Percentiles rank a stretch among this genome's conserved stretches.
Evolutionary conservation across 225 moss, liverwort and hornwort genomes (phyloP).

Genomic region (Bryum argenteum): DNA sequence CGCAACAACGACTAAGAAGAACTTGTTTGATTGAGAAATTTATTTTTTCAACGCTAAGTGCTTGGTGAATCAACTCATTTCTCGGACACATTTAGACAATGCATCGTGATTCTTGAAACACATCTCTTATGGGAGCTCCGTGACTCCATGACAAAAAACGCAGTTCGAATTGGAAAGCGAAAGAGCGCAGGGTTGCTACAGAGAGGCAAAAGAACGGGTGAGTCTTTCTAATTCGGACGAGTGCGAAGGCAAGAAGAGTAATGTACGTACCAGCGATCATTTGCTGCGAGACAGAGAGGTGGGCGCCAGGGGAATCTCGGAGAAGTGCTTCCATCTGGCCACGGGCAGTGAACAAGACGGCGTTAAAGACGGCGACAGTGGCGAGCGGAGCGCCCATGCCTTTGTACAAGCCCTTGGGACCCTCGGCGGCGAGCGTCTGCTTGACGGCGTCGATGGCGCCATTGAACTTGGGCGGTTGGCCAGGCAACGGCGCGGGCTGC

Average conservation of each 20-base stretch:
- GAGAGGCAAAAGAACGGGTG: neutral
- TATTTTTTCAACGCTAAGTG: too few species aligned
- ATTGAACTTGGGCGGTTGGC: constrained; percentile 62
- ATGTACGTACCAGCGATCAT: constrained; percentile 49
- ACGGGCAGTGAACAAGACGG: constrained; percentile 81
- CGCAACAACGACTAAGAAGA: too few species aligned
- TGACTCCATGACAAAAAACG: neutral
- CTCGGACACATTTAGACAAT: too few species aligned
- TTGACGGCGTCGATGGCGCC: constrained; percentile 85
- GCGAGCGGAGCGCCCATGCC: constrained; percentile 97
- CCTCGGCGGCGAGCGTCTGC: constrained; percentile 79
- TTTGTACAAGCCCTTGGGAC: constrained; percentile 77
- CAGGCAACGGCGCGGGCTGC: constrained; percentile 73
- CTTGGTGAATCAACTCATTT: too few species aligned
- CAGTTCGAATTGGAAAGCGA: too few species aligned
- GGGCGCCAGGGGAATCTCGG: constrained; percentile 55
- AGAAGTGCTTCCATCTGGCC: constrained; percentile 85
- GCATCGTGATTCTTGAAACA: too few species aligned
- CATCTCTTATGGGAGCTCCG: too few species aligned
- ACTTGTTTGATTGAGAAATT: too few species aligned
- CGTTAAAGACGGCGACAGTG: constrained; percentile 89
- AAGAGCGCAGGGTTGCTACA: neutral
- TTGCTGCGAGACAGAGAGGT: constrained; percentile 62
- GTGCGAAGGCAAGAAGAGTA: neutral
- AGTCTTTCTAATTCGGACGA: neutral